phyloP scores from a whole-genome alignment of 1,284 basidiomycete species.

The Puccinia brachypodii region DNA sequence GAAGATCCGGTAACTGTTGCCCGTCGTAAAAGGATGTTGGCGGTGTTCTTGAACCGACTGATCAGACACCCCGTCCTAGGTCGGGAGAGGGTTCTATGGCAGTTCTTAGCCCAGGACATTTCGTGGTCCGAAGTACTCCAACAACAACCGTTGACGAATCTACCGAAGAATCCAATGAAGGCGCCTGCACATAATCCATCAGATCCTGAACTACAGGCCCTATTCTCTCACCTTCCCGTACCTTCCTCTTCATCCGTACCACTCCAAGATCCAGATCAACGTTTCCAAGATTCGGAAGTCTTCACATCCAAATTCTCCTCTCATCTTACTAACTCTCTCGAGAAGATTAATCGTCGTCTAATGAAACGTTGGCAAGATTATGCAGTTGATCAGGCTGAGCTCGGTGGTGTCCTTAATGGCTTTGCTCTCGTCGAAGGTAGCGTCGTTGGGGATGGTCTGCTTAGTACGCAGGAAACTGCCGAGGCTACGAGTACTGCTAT shows the following conservation, averaged over 20 bases:
- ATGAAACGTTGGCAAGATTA: conserved; percentile 93
- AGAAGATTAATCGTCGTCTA: conserved; percentile 87
- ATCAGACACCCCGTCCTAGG: conserved; percentile 87
- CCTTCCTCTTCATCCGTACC: conserved; percentile 73
- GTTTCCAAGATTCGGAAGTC: conserved; percentile 91
- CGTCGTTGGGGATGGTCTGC: conserved; percentile 50
- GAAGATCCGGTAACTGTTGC: conserved; percentile 92
- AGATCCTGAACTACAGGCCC: conserved; percentile 69
- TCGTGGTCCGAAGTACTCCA: conserved; percentile 93
- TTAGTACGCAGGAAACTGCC: conserved; percentile 54
- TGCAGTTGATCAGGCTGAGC: conserved; percentile 85
- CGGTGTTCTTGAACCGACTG: conserved; percentile 88
- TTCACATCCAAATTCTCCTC: conserved; percentile 95
- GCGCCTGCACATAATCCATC: conserved; percentile 93
- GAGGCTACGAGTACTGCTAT: conserved; percentile 73
- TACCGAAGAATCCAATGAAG: conserved; percentile 93
- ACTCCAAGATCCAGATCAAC: conserved; percentile 80
- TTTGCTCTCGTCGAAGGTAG: conserved; percentile 79
- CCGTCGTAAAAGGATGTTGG: conserved; percentile 86
- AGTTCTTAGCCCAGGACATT: conserved; percentile 91
- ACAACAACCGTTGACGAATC: conserved; percentile 80
- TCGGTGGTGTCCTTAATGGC: conserved; percentile 92
- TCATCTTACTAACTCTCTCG: conserved; percentile 86
- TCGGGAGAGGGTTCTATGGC: conserved; percentile 89
- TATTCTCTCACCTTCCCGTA: conserved; percentile 80